Evolutionary conservation across 1,139 yeast species (phyloP).

Genomic region (Spathaspora sp.): DNA sequence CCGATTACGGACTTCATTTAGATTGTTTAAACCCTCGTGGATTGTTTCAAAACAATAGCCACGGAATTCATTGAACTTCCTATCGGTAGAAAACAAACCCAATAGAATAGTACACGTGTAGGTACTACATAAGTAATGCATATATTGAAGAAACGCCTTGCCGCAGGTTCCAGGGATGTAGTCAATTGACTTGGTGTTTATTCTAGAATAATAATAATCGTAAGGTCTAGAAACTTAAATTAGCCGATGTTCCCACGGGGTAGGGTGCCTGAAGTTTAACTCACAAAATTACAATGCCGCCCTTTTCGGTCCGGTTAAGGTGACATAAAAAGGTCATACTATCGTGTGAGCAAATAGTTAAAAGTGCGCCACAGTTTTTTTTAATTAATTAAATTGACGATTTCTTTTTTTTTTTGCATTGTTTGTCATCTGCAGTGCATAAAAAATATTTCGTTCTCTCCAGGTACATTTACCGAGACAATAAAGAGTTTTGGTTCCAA

Average conservation of each 20-base stretch:
- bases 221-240: not conserved
- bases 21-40: no score
- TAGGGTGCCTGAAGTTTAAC: not conserved
- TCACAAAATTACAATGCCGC: not conserved
- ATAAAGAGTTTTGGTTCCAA: not conserved
- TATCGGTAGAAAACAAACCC: no score
- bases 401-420: not conserved
- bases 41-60: no score
- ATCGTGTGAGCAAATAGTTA: not conserved
- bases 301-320: not conserved
- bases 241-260: constrained; percentile 1
- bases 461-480: not conserved
- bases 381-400: not conserved
- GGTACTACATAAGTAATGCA: no score
- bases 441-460: not conserved
- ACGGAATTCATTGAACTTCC: no score
- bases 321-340: not conserved
- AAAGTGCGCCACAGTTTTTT: not conserved
- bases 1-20: no score
- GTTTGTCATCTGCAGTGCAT: not conserved
- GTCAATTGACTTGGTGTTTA: no score
- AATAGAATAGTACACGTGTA: no score
- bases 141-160: no score
- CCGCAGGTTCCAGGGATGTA: no score
- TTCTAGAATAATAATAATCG: not conserved